phyloP scores from a whole-genome alignment of 805 yeast genomes.

The Schwanniomyces sp. region DNA sequence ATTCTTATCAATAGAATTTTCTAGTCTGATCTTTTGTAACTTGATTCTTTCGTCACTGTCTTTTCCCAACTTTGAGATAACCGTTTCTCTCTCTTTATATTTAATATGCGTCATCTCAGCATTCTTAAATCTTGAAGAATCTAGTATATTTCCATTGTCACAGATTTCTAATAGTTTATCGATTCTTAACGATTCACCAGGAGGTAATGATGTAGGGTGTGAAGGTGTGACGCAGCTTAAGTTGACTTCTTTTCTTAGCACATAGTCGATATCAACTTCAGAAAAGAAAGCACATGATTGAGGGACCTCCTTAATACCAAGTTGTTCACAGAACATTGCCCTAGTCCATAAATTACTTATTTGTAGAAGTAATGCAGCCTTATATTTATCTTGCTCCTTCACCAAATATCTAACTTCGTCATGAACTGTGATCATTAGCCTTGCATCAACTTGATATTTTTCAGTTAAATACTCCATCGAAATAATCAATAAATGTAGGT shows the following conservation, averaged over 20 bases:
- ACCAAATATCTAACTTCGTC: slow-evolving; percentile 89
- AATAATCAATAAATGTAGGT: slow-evolving; percentile 77
- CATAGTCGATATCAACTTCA: slow-evolving; percentile 86
- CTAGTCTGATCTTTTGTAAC: slow-evolving; percentile 24
- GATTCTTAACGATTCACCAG: slow-evolving; percentile 79
- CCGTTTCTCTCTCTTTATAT: slow-evolving; percentile 21
- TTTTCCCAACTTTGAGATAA: slow-evolving; percentile 26
- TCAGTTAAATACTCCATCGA: slow-evolving; percentile 82
- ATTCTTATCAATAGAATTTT: slow-evolving; percentile 21
- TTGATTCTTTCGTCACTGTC: slow-evolving; percentile 14
- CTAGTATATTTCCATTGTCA: slow-evolving; percentile 14
- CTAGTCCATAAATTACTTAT: slow-evolving; percentile 94
- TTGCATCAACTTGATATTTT: slow-evolving; percentile 65
- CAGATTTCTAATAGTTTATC: slow-evolving; percentile 44
- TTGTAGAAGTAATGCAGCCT: slow-evolving; percentile 81
- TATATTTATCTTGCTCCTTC: slow-evolving; percentile 68
- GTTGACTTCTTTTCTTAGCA: slow-evolving; percentile 89
- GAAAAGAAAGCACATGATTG: slow-evolving; percentile 95
- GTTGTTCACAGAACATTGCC: slow-evolving; percentile 89
- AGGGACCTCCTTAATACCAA: slow-evolving; percentile 87
- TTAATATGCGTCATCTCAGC: slow-evolving; percentile 5
- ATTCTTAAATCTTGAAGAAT: slow-evolving; percentile 4
- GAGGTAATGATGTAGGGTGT: slow-evolving; percentile 64
- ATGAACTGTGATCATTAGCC: slow-evolving; percentile 86
- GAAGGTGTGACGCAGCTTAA: slow-evolving; percentile 92